Conservation (phyloP, 176 grass and related monocot species). For the Carex parvula region DNA sequence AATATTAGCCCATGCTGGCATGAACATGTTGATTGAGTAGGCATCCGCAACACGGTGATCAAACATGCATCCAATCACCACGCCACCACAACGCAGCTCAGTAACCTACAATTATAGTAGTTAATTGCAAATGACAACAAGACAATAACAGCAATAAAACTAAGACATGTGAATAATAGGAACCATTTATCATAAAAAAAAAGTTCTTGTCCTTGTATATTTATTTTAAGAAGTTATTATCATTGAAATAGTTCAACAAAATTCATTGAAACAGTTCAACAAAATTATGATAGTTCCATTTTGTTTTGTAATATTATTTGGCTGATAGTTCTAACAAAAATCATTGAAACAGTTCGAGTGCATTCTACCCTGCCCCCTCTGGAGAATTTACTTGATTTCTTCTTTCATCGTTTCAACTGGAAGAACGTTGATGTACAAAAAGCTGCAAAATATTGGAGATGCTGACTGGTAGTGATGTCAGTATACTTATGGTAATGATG, state of each 20-base stretch:
- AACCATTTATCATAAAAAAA: too few species aligned
- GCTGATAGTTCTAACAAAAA: conserved; percentile 16
- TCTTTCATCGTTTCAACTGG: neutral
- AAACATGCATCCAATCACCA: conserved; percentile 61
- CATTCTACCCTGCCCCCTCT: conserved; percentile 50
- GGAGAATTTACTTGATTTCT: conserved; percentile 35
- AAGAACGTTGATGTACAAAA: neutral
- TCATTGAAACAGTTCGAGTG: conserved; percentile 62
- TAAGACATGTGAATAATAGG: neutral
- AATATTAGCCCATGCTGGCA: conserved; percentile 49
- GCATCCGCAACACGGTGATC: conserved; percentile 87
- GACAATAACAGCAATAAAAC: neutral
- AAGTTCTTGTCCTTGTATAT: too few species aligned
- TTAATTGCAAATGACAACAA: neutral
- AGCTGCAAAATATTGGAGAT: neutral
- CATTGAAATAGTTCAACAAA: too few species aligned
- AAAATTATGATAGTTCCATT: neutral
- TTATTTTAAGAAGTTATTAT: too few species aligned
- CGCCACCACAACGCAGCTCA: conserved; percentile 55
- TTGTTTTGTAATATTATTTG: neutral
- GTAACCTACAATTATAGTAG: conserved; percentile 36
- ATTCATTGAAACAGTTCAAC: too few species aligned
- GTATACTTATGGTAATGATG: too few species aligned
- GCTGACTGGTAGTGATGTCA: neutral
- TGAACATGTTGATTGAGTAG: conserved; percentile 86